Conservation (phyloP, 768 basidiomycete genomes). For the Mycena capillaripes region DNA sequence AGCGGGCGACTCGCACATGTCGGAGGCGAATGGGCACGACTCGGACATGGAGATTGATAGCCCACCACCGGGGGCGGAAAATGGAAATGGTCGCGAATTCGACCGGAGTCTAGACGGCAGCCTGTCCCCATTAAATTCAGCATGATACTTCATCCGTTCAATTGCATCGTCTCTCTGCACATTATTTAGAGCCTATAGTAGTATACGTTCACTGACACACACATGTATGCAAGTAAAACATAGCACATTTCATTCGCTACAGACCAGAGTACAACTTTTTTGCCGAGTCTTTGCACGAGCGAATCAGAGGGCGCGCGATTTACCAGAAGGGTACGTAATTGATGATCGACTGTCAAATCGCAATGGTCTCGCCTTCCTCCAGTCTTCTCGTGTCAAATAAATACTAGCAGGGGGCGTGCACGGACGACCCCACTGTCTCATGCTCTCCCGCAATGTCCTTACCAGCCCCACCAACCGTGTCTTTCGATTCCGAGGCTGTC, state of each 20-base stretch:
- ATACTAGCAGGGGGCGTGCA: conserved; percentile 6
- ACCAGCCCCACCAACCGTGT: conserved; percentile 48
- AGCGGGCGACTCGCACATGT: conserved; percentile 16
- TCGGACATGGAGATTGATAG: conserved; percentile 33
- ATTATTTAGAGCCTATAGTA: conserved; percentile 39
- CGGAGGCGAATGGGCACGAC: conserved; percentile 17
- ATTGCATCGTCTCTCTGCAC: conserved; percentile 27
- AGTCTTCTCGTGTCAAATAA: conserved; percentile 23
- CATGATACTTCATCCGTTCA: conserved; percentile 42
- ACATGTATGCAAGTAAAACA: conserved; percentile 24
- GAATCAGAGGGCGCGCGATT: conserved; percentile 9
- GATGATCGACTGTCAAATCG: neutral
- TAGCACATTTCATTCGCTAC: conserved; percentile 6
- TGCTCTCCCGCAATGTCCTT: conserved; percentile 62
- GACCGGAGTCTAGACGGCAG: conserved; percentile 56
- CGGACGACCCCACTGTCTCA: conserved; percentile 41
- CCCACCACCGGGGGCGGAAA: conserved; percentile 44
- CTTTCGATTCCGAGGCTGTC: conserved; percentile 60
- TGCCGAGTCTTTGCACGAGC: neutral
- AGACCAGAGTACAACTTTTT: neutral
- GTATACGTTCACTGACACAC: conserved; percentile 36
- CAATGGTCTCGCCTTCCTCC: conserved; percentile 22
- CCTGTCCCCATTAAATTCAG: conserved; percentile 56
- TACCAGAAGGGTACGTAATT: neutral
- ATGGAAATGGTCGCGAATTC: conserved; percentile 38